Percentiles rank a stretch among this genome's conserved stretches.
Conservation (phyloP, 768 basidiomycete genomes). For the Coprinopsis sp. region DNA sequence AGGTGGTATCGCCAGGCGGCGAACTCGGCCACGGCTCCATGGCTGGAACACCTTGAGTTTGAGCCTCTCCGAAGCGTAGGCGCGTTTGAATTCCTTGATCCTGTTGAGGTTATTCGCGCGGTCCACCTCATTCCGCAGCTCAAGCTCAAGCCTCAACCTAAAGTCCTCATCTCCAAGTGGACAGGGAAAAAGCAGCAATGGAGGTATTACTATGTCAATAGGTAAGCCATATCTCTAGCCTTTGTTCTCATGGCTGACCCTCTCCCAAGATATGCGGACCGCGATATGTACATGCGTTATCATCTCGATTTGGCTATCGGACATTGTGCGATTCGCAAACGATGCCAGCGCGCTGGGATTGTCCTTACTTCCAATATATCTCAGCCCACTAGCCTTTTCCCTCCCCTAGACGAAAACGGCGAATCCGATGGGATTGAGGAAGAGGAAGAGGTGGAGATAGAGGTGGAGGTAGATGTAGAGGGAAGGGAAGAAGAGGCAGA, state of each 20-base stretch:
- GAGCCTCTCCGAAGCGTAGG: background rate
- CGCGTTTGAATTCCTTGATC: conserved; percentile 13
- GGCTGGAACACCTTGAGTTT: conserved; percentile 9
- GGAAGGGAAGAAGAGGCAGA: no score
- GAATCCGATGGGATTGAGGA: no score
- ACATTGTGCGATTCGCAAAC: no score
- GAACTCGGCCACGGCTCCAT: no score
- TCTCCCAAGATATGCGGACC: conserved; percentile 16
- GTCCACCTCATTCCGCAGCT: conserved; percentile 13
- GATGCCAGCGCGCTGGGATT: no score
- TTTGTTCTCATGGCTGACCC: background rate
- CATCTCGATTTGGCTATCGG: no score
- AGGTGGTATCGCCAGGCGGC: conserved; percentile 4
- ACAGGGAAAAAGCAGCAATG: conserved; percentile 8
- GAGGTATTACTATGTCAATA: conserved; percentile 11
- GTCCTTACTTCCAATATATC: no score
- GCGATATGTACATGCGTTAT: conserved; percentile 18
- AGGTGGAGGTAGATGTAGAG: no score
- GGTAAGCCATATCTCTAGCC: background rate
- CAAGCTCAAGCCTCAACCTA: background rate
- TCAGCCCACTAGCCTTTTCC: no score
- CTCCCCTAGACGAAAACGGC: no score
- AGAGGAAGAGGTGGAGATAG: no score
- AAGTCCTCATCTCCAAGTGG: conserved; percentile 1
- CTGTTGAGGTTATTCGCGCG: conserved; percentile 12